These are phyloP conservation scores for Saccharomycopsis fibuligera DNA, from an alignment of 805 yeast genomes.

Conservation along the genomic window DNA sequence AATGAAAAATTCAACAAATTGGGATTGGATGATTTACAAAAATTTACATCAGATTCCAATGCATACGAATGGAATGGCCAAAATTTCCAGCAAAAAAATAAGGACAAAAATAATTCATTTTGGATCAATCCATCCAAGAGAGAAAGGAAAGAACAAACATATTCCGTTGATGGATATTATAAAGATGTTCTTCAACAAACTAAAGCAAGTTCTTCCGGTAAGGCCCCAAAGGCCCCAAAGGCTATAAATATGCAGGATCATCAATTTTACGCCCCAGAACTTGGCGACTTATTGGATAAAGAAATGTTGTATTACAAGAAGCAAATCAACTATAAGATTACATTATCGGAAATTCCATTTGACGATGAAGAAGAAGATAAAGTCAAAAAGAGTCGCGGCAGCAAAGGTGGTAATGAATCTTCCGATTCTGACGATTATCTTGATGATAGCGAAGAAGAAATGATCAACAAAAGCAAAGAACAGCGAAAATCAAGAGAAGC, in stretches of 20 bases:
- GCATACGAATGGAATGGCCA: slow-evolving; percentile 99
- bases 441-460: slow-evolving; percentile 5
- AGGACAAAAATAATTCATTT: slow-evolving; percentile 35
- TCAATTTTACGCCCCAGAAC: slow-evolving; percentile 59
- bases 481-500: slow-evolving; percentile 15
- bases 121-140: slow-evolving; percentile 76
- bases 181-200: slow-evolving; percentile 50
- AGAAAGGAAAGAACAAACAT: slow-evolving; percentile 72
- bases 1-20: slow-evolving; percentile 78
- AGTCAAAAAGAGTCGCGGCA: slow-evolving; percentile 20
- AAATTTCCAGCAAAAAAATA: slow-evolving; percentile 36
- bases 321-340: slow-evolving; percentile 50
- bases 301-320: slow-evolving; percentile 62
- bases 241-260: slow-evolving; percentile 59
- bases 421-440: slow-evolving; percentile 5
- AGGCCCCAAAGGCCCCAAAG: slow-evolving; percentile 56
- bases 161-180: slow-evolving; percentile 70
- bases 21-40: slow-evolving; percentile 90
- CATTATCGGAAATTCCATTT: slow-evolving; percentile 56
- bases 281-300: slow-evolving; percentile 48
- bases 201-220: slow-evolving; percentile 25
- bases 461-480: slow-evolving; percentile 17
- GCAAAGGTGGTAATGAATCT: slow-evolving; percentile 16
- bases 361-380: slow-evolving; percentile 33
- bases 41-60: slow-evolving; percentile 79